Base-by-base conservation (phyloP, 306 rosid species). In the Inga oerstediana region DNA sequence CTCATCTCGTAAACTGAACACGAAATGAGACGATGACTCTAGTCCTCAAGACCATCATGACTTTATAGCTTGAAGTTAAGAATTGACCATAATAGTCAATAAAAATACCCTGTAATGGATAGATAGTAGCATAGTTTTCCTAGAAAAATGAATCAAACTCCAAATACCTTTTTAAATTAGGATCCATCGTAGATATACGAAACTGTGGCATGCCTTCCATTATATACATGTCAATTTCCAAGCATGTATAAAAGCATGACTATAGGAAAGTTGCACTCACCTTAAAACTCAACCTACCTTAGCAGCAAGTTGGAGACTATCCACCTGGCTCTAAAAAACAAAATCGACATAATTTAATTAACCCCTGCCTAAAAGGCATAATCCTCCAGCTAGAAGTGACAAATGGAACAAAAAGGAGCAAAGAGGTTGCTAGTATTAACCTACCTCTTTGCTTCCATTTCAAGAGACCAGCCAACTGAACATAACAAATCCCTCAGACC, bases 361-460 rank as follows among this genome's bases (percentile, higher is more conserved):
- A 91, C 84, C 85, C 84, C 85, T n/a, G 89, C 83, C 88, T 79
- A 70, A 56, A 79, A 81, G 61, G 35, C 22, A 84, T 80, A 83
- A 79, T 83, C 89, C 90, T 89, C 93, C 90, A 82, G 83, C 77
- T 67, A 82, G 71, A 45, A 54, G 74, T 39, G 43, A 39, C 84
- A 79, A 75, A 80, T 65, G 49, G 86, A 86, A 66, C 72, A 66
- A 72, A 37, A 67, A 75, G 91, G 86, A 86, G 90, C 83, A 75
- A 77, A 88, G 90, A 85, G 93, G 95, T 72, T 86, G 89, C 86
- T 77, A 86, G 68, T 73, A 84, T 86, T 81, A 91, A 84, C 93
- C 93, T 91, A 91, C 95, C 95, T 91, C 95, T 89, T 86, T 80
- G 86, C 84, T 90, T 89, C 93, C 91, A 83, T 78, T 86, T 88